phyloP scores from a whole-genome alignment of 352 stramenopile species.

The Globisporangium ultimum region DNA sequence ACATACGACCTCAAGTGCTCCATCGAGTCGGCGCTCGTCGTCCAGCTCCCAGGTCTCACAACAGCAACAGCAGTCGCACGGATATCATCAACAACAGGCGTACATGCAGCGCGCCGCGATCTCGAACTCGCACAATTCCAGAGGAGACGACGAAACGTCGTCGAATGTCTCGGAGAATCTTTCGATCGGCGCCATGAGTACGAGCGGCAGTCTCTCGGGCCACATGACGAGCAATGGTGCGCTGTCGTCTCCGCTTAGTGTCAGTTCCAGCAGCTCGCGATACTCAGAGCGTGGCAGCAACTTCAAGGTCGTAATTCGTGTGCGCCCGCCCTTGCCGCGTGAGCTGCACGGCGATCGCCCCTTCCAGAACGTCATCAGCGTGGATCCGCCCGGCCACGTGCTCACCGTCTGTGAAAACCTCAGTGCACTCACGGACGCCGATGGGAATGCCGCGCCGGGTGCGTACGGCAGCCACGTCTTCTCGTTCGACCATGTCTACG shows the following conservation, averaged over 20 bases:
- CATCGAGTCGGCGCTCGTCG: constrained; percentile 21
- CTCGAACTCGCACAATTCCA: constrained; percentile 57
- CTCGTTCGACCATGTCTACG: constrained; percentile 95
- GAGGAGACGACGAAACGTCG: constrained; percentile 54
- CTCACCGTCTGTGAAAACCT: constrained; percentile 90
- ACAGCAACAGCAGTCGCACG: constrained; percentile 18
- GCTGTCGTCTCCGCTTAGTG: constrained; percentile 36
- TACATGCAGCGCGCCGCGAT: constrained; percentile 64
- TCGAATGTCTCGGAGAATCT: constrained; percentile 58
- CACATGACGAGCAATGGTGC: neutral
- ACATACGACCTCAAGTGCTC: constrained; percentile 13
- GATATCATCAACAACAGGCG: constrained; percentile 12
- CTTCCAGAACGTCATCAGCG: constrained; percentile 90
- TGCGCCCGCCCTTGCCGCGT: constrained; percentile 82
- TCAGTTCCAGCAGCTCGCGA: constrained; percentile 25
- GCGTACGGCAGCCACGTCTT: constrained; percentile 89
- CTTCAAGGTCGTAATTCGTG: constrained; percentile 93
- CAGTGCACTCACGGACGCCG: constrained; percentile 35
- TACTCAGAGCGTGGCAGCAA: constrained; percentile 64
- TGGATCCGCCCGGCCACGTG: constrained; percentile 81
- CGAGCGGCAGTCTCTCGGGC: constrained; percentile 5
- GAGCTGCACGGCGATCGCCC: constrained; percentile 86
- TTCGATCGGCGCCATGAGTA: constrained; percentile 20
- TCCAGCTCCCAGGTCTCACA: constrained; percentile 24
- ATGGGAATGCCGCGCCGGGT: constrained; percentile 22